Evolutionary conservation across 768 basidiomycete genomes (phyloP), one percentile per base, ranked within the genome.

Genomic region (Agaricus subrufescens): DNA sequence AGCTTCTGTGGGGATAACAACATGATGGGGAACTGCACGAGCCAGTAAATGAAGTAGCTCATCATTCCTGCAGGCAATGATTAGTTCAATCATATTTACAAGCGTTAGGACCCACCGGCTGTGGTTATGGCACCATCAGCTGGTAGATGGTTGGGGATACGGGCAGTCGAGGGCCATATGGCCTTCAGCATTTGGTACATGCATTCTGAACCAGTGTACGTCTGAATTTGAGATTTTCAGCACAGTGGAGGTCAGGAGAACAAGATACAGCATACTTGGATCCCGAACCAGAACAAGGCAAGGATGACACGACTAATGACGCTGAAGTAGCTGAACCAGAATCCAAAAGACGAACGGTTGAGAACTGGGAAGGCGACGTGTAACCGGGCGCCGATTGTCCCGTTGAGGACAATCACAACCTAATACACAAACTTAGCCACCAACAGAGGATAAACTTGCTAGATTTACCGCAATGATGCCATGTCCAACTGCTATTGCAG

Each of bases 281-380:
- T 79, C 5, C 83, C 84, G 57, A 89, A 89, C 89, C 91, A 94
- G 67, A 92, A 89, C 78, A 91, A 81, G 38, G 87, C 77, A 25
- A 94, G 79, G 19, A 91, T 71, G 44, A 85, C 79, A 23, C 91
- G 82, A 61, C 87, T 90, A 56, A 93, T 66, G 46, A 94, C 87
- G 56, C 82, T 84, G 68, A 93, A 93, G 70, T 91, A 94, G 65
- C 89, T 89, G 63, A 94, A 81, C 84, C 88, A 94, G 72, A 92
- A 94, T 1, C 93, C 92, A 62, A 94, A 90, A 0, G 88, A 91
- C 1, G 91, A 91, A 14, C 92, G 78, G 61, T 87, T 90, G n/a
- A 92, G 74, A 49, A 94, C 73, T 0, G 80, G 78, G 66, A 92
- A 92, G 0, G 87, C 82, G 26, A 93, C 73, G 61, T 90, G 89